Evolutionary conservation across 2,329 filamentous ascomycete species (phyloP).

Genomic region (Xylariaceae sp.): DNA sequence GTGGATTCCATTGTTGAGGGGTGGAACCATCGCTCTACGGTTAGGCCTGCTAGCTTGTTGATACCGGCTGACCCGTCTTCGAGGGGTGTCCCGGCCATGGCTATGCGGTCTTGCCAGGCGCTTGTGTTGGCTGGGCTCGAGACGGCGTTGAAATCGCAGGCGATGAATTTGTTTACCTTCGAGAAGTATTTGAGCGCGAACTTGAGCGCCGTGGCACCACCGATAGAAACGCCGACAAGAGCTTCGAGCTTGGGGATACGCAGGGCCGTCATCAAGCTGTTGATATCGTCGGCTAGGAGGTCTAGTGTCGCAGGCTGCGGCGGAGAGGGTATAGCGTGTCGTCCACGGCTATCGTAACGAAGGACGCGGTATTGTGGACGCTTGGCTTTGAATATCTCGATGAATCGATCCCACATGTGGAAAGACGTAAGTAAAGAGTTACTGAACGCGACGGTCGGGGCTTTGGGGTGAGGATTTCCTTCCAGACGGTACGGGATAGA

Average conservation of each 20-base stretch:
- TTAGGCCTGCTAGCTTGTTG: conserved; percentile 59
- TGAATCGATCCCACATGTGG: conserved; percentile 74
- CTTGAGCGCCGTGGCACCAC: conserved; percentile 71
- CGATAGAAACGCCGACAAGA: conserved; percentile 73
- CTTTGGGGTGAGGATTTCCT: conserved; percentile 59
- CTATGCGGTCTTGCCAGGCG: conserved; percentile 74
- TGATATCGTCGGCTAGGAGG: conserved; percentile 62
- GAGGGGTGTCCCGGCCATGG: conserved; percentile 51
- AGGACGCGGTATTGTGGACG: conserved; percentile 66
- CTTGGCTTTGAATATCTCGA: conserved; percentile 53
- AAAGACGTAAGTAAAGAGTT: conserved; percentile 77
- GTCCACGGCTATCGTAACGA: conserved; percentile 71
- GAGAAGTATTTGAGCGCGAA: conserved; percentile 73
- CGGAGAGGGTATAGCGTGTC: conserved; percentile 45
- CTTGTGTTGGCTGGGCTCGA: conserved; percentile 68
- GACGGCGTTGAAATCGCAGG: conserved; percentile 71
- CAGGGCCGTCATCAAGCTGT: conserved; percentile 60
- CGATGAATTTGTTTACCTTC: conserved; percentile 77
- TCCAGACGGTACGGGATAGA: conserved; percentile 68
- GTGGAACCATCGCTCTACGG: conserved; percentile 76
- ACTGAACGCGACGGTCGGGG: conserved; percentile 67
- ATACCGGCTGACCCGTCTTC: conserved; percentile 53
- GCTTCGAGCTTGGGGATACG: conserved; percentile 61
- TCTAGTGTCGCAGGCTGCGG: conserved; percentile 54
- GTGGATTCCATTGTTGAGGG: conserved; percentile 42